phyloP scores from a whole-genome alignment of 257 asterid genomes.

The Solanum bulbocastanum region DNA sequence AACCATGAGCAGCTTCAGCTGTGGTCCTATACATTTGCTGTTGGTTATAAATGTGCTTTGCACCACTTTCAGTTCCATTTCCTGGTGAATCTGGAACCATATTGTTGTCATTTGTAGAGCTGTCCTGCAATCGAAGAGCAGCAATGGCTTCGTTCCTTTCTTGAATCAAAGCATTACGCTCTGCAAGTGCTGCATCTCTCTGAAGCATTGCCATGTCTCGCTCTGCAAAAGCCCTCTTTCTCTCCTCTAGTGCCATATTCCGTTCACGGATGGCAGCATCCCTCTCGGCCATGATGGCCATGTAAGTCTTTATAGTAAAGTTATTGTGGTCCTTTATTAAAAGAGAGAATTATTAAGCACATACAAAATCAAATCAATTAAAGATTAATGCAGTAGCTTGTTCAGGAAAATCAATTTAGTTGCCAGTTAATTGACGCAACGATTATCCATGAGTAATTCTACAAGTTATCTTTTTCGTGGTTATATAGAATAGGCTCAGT shows the following conservation, averaged over 20 bases:
- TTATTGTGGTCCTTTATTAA: constrained; percentile 63
- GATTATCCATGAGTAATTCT: not conserved
- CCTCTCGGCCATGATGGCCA: constrained; percentile 92
- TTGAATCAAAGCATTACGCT: constrained; percentile 63
- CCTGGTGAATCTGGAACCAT: constrained; percentile 37
- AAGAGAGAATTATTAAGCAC: constrained; percentile 2
- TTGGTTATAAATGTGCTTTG: constrained; percentile 37
- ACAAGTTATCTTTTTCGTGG: not conserved
- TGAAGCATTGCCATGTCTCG: constrained; percentile 90
- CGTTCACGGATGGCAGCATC: constrained; percentile 91
- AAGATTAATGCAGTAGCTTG: not conserved
- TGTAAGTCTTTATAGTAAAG: constrained; percentile 65
- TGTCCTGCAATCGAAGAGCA: constrained; percentile 45
- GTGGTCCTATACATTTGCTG: constrained; percentile 25
- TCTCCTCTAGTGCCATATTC: constrained; percentile 94
- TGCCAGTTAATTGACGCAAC: not conserved
- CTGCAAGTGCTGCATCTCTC: constrained; percentile 88
- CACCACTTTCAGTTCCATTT: constrained; percentile 31
- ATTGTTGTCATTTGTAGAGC: constrained; percentile 36
- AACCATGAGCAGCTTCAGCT: constrained; percentile 34
- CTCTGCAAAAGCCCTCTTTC: constrained; percentile 84
- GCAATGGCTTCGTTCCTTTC: constrained; percentile 72
- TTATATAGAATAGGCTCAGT: not conserved
- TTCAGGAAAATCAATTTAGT: not conserved
- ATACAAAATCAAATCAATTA: not conserved